A percentile compares a stretch with the other conserved stretches of the same genome.
phyloP scores from a whole-genome alignment of 306 rosid genomes.

The Castanea mollissima region DNA sequence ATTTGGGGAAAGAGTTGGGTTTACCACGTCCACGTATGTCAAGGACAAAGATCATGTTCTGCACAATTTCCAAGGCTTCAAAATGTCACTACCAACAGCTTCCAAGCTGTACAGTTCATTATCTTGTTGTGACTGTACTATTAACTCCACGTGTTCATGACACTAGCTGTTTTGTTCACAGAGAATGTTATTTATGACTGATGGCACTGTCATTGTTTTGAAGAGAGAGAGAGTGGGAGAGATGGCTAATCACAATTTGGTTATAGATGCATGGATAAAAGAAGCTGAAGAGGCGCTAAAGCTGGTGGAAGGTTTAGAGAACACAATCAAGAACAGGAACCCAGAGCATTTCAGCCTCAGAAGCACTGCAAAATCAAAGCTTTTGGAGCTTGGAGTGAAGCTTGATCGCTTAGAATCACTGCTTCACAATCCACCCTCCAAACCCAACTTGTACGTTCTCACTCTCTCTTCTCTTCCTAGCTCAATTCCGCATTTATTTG shows the following conservation, averaged over 20 bases:
- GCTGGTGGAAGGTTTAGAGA: slow-evolving; percentile 23
- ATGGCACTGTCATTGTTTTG: not conserved
- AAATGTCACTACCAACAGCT: no score
- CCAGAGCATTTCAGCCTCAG: not conserved
- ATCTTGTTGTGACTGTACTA: no score
- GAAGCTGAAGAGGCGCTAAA: slow-evolving; percentile 30
- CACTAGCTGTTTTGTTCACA: no score
- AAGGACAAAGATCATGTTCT: no score
- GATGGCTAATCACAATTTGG: not conserved
- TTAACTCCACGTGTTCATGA: no score
- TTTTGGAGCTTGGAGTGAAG: slow-evolving; percentile 21
- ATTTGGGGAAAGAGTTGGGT: no score
- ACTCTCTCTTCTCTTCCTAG: not conserved
- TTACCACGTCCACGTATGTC: no score
- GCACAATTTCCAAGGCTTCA: no score
- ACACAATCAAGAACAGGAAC: not conserved
- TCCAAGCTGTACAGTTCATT: no score
- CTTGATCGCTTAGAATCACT: slow-evolving; percentile 37
- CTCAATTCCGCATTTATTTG: no score
- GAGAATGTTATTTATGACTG: not conserved
- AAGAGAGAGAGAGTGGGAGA: not conserved
- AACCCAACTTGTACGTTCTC: slow-evolving; percentile 21
- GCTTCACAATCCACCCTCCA: slow-evolving; percentile 25
- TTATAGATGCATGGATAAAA: slow-evolving; percentile 20
- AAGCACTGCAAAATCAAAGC: slow-evolving; percentile 17